Percentiles rank a stretch among this genome's conserved stretches.
phyloP scores from a whole-genome alignment of 306 rosid genomes.

The Trifolium subterraneum region DNA sequence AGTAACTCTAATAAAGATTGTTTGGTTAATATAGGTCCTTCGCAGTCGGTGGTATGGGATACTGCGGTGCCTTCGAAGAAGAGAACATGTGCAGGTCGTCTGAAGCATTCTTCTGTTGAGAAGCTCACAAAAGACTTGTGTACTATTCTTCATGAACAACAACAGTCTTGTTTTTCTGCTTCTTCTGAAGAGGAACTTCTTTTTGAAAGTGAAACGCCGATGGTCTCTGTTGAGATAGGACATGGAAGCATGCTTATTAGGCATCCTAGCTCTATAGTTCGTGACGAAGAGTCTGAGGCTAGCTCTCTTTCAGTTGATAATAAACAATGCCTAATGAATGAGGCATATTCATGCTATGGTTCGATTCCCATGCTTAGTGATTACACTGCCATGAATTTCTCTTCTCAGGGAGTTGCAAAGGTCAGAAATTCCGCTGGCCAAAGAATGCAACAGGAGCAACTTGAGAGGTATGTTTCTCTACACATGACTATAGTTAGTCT shows the following conservation, averaged over 20 bases:
- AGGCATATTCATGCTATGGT: constrained; percentile 71
- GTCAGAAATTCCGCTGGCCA: constrained; percentile 52
- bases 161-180: constrained; percentile 81
- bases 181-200: constrained; percentile 95
- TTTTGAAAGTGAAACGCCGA: constrained; percentile 90
- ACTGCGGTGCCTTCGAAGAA: constrained; percentile 82
- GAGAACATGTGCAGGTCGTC: constrained; percentile 82
- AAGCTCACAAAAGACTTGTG: constrained; percentile 92
- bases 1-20: constrained; percentile 39
- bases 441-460: constrained; percentile 61
- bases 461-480: constrained; percentile 54
- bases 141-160: constrained; percentile 92
- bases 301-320: constrained; percentile 95
- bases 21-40: constrained; percentile 73
- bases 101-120: constrained; percentile 87
- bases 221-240: constrained; percentile 99
- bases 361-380: constrained; percentile 50
- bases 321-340: constrained; percentile 62
- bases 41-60: constrained; percentile 94
- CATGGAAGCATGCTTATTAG: constrained; percentile 97
- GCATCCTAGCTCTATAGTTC: constrained; percentile 85
- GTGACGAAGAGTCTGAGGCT: constrained; percentile 98
- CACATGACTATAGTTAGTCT: constrained; percentile 26
- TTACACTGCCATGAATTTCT: constrained; percentile 53
- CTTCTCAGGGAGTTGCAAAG: constrained; percentile 54